A percentile compares a stretch with the other conserved stretches of the same genome.
phyloP scores from a whole-genome alignment of 1,139 yeast species.

The Scheffersomyces cryptocercus region DNA sequence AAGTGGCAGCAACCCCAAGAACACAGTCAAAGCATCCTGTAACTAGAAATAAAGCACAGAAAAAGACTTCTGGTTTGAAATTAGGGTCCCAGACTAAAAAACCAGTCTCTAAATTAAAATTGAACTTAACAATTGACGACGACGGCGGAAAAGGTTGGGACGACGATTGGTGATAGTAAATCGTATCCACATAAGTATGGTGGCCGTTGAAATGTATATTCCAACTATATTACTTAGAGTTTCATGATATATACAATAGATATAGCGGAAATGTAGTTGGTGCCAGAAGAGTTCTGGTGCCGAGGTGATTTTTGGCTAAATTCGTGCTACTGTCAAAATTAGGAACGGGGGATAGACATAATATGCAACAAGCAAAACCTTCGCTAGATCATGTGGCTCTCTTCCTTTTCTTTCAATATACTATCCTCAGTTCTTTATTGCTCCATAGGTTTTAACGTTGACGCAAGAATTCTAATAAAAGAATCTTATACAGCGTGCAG shows the following conservation, averaged over 20 bases:
- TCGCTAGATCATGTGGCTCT: too few species aligned
- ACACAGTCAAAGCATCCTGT: conserved; percentile 8
- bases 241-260: neutral
- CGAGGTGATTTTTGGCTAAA: too few species aligned
- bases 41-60: conserved; percentile 16
- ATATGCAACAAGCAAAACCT: too few species aligned
- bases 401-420: too few species aligned
- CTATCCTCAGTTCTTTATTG: too few species aligned
- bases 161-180: conserved; percentile 22
- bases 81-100: conserved; percentile 23
- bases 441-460: too few species aligned
- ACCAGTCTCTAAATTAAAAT: conserved; percentile 32
- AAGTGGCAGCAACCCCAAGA: conserved; percentile 4
- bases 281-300: too few species aligned
- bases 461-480: too few species aligned
- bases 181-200: neutral
- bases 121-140: conserved; percentile 40
- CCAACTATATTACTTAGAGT: neutral
- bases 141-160: conserved; percentile 59
- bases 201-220: neutral
- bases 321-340: too few species aligned
- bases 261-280: too few species aligned
- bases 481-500: too few species aligned
- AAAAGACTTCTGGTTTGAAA: conserved; percentile 30
- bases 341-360: too few species aligned